Conservation (phyloP, 2,329 filamentous ascomycete species). For the Pseudogymnoascus sp. region DNA sequence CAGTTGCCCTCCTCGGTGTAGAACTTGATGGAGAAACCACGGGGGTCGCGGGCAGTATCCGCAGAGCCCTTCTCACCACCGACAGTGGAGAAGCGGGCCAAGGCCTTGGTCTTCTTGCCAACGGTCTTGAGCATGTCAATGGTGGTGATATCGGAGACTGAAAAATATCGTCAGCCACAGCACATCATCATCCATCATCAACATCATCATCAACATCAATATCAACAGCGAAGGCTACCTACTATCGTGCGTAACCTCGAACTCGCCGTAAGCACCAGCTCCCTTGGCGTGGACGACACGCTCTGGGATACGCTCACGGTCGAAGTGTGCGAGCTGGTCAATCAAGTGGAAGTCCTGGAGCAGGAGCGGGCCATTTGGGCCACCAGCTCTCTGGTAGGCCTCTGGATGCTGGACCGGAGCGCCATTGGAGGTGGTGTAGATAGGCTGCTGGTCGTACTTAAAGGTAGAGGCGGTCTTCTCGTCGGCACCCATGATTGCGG, state of each 20-base stretch:
- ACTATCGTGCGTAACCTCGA: slow-evolving; percentile 16
- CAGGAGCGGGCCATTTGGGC: slow-evolving; percentile 48
- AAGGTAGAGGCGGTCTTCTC: slow-evolving; percentile 39
- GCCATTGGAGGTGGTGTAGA: slow-evolving; percentile 55
- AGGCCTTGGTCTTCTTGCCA: slow-evolving; percentile 62
- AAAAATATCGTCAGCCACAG: too few relatives aligned
- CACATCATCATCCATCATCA: too few relatives aligned
- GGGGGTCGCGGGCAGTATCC: slow-evolving; percentile 59
- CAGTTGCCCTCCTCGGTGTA: slow-evolving; percentile 63
- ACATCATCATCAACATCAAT: too few relatives aligned
- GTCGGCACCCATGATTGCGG: slow-evolving; percentile 37
- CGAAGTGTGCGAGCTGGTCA: slow-evolving; percentile 50
- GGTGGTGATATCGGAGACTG: slow-evolving; percentile 33
- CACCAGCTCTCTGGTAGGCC: slow-evolving; percentile 45
- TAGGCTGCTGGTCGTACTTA: slow-evolving; percentile 50
- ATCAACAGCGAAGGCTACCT: too few relatives aligned
- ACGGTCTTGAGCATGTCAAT: slow-evolving; percentile 44
- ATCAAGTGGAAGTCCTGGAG: slow-evolving; percentile 61
- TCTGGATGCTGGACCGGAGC: slow-evolving; percentile 48
- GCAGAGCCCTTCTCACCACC: slow-evolving; percentile 61
- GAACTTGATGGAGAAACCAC: slow-evolving; percentile 65
- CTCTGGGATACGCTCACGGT: slow-evolving; percentile 45
- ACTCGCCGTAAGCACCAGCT: slow-evolving; percentile 27
- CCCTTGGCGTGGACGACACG: slow-evolving; percentile 59
- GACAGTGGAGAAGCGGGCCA: slow-evolving; percentile 64